Base-by-base conservation (phyloP, 192 early-diverging fungal species). In the Umbelopsis isabellina region DNA sequence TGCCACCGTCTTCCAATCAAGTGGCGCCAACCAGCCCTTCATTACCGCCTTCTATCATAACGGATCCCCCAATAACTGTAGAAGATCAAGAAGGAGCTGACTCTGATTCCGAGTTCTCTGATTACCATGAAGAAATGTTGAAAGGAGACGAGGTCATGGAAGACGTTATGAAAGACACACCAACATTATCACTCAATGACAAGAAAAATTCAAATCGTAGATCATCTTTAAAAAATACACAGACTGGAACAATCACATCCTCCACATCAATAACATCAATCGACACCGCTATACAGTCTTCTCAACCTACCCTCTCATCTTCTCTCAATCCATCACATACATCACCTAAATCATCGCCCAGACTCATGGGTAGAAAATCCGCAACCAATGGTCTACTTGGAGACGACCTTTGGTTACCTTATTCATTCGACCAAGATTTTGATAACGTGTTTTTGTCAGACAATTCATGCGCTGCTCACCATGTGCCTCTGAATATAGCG, bases 101-200 rank as follows among this genome's bases (percentile, higher is more conserved):
- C 3, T 73, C 72, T 21, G 82, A 85, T 18, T 76, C 75, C 7
- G 82, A 84, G 11, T 79, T 77, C 46, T 80, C 79, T 55, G 86
- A 87, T 69, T 87, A 84, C 46, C 81, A 85, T 30, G 86, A 87
- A 64, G 86, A 87, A 52, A 87, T 87, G 86, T 73, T 87, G 66
- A 80, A 75, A 23, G 84, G 81, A n/a, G 83, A 85, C n/a, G 65
- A 65, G 46, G 49, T 46, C 7, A 55, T 69, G 67, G 75, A 61
- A 61, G 55, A 61, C 37, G 6, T 41, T 41, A 41, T 41, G 7
- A 41, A 41, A 27, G 55, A n/a, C 11, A 0, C 30, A 11, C 27
- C 55, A 35, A 35, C 55, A 13, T 2, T 11, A 16, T 16, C 27
- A 30, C 27, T 30, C 2, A 30, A 37, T 5, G 55, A 61, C 7